Evolutionary conservation across 2,329 filamentous ascomycete species (phyloP).

Genomic region (Xylaria digitata): DNA sequence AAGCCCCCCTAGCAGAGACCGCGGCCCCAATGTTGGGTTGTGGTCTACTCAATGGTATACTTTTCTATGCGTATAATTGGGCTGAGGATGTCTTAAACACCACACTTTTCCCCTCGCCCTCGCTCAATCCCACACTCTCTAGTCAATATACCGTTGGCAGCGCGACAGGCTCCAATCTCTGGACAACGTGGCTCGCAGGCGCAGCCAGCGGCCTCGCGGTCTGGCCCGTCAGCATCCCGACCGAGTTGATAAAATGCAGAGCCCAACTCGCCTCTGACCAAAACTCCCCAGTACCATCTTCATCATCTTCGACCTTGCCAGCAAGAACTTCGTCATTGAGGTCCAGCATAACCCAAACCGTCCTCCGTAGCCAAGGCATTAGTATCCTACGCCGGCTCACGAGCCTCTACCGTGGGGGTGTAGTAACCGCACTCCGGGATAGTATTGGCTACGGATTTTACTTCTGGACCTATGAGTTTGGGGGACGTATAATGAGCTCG

Average conservation of each 20-base stretch:
- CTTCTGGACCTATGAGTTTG: constrained; percentile 91
- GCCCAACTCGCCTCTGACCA: constrained; percentile 71
- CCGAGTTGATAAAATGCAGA: constrained; percentile 90
- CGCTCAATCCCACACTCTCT: background rate
- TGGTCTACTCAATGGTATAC: constrained; percentile 87
- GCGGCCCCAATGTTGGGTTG: constrained; percentile 90
- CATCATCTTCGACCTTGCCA: constrained; percentile 32
- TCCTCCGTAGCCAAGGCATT: constrained; percentile 56
- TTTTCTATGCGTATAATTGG: constrained; percentile 92
- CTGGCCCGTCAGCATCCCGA: constrained; percentile 87
- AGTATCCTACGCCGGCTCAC: constrained; percentile 66
- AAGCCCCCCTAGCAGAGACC: constrained; percentile 68
- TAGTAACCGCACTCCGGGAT: constrained; percentile 84
- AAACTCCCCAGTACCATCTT: background rate
- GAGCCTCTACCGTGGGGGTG: constrained; percentile 84
- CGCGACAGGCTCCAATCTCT: constrained; percentile 57
- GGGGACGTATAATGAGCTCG: constrained; percentile 59
- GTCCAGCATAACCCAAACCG: constrained; percentile 71
- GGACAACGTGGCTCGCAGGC: constrained; percentile 81
- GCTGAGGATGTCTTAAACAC: constrained; percentile 72
- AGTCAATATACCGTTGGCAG: constrained; percentile 41
- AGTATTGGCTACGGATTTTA: constrained; percentile 97
- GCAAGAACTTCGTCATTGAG: constrained; percentile 59
- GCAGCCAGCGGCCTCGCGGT: constrained; percentile 84
- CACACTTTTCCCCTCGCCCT: constrained; percentile 45